These are phyloP conservation scores for Ambrosiella beaveri DNA, from an alignment of 2,329 filamentous ascomycete species.

Conservation along the genomic window DNA sequence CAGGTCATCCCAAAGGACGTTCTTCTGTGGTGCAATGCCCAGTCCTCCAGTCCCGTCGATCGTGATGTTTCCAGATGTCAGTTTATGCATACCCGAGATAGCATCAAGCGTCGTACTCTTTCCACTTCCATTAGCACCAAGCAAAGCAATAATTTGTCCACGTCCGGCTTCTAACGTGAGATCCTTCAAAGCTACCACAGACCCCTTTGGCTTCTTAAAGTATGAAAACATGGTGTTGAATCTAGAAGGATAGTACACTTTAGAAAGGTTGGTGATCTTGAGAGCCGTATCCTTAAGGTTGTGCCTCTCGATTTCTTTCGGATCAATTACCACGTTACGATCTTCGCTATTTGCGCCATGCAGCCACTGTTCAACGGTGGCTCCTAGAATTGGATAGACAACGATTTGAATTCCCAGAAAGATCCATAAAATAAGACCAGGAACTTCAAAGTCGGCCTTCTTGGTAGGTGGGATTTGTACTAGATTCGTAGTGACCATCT, in stretches of 20 bases:
- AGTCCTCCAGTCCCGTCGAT: slow-evolving; percentile 65
- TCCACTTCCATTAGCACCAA: slow-evolving; percentile 79
- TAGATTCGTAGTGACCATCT: slow-evolving; percentile 43
- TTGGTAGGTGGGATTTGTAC: slow-evolving; percentile 42
- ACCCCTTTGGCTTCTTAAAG: slow-evolving; percentile 16
- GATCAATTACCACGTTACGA: slow-evolving; percentile 31
- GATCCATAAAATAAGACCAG: slow-evolving; percentile 61
- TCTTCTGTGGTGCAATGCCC: slow-evolving; percentile 81
- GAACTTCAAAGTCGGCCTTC: slow-evolving; percentile 40
- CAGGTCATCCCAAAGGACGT: slow-evolving; percentile 80
- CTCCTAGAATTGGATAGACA: slow-evolving; percentile 58
- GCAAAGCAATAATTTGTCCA: slow-evolving; percentile 70
- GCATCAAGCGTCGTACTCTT: slow-evolving; percentile 82
- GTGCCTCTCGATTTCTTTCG: slow-evolving; percentile 8
- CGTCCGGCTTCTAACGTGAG: slow-evolving; percentile 53
- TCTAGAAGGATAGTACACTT: slow-evolving; percentile 47
- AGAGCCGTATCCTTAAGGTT: slow-evolving; percentile 34
- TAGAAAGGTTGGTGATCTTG: slow-evolving; percentile 55
- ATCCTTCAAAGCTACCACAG: slow-evolving; percentile 63
- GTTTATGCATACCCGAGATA: slow-evolving; percentile 64
- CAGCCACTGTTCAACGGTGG: slow-evolving; percentile 52
- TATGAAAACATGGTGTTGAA: slow-evolving; percentile 25
- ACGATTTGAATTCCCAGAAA: slow-evolving; percentile 65
- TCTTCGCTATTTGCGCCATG: slow-evolving; percentile 56
- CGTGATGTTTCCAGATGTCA: slow-evolving; percentile 59